phyloP scores from a whole-genome alignment of 2,329 filamentous ascomycete genomes.

The Ascosphaera apis region DNA sequence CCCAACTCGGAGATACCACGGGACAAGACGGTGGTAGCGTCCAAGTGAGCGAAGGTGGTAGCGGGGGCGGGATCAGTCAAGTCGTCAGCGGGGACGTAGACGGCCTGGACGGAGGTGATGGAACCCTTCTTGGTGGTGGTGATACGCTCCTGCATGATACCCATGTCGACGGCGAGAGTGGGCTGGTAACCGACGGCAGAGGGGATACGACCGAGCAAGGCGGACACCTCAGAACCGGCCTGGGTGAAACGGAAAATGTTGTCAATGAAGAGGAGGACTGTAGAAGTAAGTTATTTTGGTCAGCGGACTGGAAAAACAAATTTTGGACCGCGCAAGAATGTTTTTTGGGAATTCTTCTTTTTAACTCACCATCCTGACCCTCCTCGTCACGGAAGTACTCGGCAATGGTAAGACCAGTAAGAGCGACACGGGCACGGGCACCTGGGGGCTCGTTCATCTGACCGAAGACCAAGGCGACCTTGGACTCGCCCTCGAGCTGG shows the following conservation, averaged over 20 bases:
- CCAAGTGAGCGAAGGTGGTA: slow-evolving; percentile 99
- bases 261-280: slow-evolving; percentile 97
- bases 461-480: slow-evolving; percentile 98
- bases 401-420: slow-evolving; percentile 49
- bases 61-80: slow-evolving; percentile 98
- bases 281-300: slow-evolving; percentile 5
- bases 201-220: slow-evolving; percentile 96
- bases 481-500: slow-evolving; percentile 96
- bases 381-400: slow-evolving; percentile 65
- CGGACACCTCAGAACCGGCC: slow-evolving; percentile 99
- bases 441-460: slow-evolving; percentile 99
- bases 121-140: slow-evolving; percentile 99
- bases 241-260: slow-evolving; percentile 99
- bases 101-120: slow-evolving; percentile 98
- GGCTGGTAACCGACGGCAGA: slow-evolving; percentile 99
- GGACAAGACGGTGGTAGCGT: slow-evolving; percentile 99
- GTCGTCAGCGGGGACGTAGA: slow-evolving; percentile 99
- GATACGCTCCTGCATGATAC: slow-evolving; percentile 98
- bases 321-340: too few species aligned
- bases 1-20: slow-evolving; percentile 99
- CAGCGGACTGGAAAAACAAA: not conserved
- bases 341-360: slow-evolving; percentile 11
- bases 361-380: slow-evolving; percentile 70
- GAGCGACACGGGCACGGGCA: slow-evolving; percentile 97
- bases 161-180: slow-evolving; percentile 96